These are phyloP conservation scores for Vachellia collinsii DNA, from an alignment of 306 rosid species.

Conservation along the genomic window DNA sequence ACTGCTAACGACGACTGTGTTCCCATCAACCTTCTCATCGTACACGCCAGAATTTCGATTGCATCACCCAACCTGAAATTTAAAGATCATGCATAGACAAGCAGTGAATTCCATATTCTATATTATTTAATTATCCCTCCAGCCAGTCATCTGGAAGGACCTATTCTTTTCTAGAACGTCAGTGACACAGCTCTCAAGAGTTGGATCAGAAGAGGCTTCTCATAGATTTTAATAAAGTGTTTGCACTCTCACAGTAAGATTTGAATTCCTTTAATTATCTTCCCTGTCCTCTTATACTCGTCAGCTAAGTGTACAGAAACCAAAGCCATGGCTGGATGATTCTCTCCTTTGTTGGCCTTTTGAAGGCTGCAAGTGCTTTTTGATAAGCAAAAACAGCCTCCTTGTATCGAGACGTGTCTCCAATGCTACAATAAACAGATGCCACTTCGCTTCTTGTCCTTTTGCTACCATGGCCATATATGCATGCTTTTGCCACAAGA, in stretches of 20 bases:
- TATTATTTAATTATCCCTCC: not conserved
- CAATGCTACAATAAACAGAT: slow-evolving; percentile 88
- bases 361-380: slow-evolving; percentile 83
- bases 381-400: slow-evolving; percentile 86
- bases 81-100: slow-evolving; percentile 2
- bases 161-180: not conserved
- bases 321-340: slow-evolving; percentile 82
- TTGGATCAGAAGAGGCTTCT: slow-evolving; percentile 58
- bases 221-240: slow-evolving; percentile 56
- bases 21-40: slow-evolving; percentile 64
- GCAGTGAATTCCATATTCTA: not conserved
- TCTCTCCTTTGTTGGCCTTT: slow-evolving; percentile 82
- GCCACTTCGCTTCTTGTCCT: slow-evolving; percentile 90
- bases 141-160: not conserved
- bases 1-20: not conserved
- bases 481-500: slow-evolving; percentile 83
- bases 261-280: slow-evolving; percentile 77
- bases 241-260: slow-evolving; percentile 91
- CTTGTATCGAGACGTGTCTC: slow-evolving; percentile 81
- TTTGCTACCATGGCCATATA: slow-evolving; percentile 68
- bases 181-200: not conserved
- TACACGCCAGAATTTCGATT: slow-evolving; percentile 78
- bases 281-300: slow-evolving; percentile 78
- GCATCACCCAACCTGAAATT: slow-evolving; percentile 86
- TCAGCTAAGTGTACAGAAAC: slow-evolving; percentile 88